A percentile compares a stretch with the other conserved stretches of the same genome.
Evolutionary conservation across 306 rosid genomes (phyloP).

Genomic region (Casuarina glauca): DNA sequence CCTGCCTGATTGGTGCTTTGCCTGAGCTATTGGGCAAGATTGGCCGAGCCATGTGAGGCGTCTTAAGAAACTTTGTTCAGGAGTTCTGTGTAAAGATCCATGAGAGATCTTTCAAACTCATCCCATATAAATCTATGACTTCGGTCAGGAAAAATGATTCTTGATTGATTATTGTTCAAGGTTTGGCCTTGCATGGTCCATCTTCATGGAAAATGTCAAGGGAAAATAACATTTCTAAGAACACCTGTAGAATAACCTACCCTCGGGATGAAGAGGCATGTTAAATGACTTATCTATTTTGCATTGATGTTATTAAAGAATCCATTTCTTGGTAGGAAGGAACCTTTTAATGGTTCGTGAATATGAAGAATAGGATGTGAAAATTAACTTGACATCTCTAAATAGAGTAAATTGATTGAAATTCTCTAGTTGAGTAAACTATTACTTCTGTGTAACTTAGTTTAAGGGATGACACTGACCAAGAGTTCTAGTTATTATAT

Average conservation of each 20-base stretch:
- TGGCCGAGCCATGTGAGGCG: neutral
- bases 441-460: neutral
- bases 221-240: too few species aligned
- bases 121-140: too few species aligned
- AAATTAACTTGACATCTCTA: too few species aligned
- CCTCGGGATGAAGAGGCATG: too few species aligned
- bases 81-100: neutral
- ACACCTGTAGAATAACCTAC: too few species aligned
- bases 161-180: neutral
- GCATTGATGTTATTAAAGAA: too few species aligned
- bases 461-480: neutral
- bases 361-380: too few species aligned
- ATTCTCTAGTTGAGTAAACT: neutral
- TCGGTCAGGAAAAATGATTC: neutral
- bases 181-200: neutral
- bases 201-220: too few species aligned
- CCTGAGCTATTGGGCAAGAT: neutral
- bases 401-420: neutral
- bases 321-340: too few species aligned
- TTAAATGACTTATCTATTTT: too few species aligned
- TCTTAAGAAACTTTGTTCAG: neutral
- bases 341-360: too few species aligned
- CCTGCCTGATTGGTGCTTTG: neutral
- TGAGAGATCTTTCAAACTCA: too few species aligned
- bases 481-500: neutral